Conservation (phyloP, 2,329 filamentous ascomycete species). For the Bisporella sp. region DNA sequence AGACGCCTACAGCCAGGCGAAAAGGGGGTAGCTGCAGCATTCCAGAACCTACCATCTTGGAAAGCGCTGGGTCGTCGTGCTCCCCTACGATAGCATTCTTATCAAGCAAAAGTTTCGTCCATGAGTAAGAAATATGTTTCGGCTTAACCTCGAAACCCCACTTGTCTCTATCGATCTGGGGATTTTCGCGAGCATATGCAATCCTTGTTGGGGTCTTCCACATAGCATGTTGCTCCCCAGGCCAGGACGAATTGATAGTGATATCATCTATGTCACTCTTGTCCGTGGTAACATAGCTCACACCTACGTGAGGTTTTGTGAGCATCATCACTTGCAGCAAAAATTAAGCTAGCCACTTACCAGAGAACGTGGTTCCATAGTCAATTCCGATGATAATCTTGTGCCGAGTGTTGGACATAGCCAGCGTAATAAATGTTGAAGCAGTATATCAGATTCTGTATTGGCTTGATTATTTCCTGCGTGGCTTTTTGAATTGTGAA, state of each 20-base stretch:
- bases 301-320: constrained; percentile 2
- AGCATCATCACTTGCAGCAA: background rate
- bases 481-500: too few species aligned
- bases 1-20: constrained; percentile 12
- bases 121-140: constrained; percentile 17
- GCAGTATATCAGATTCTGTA: too few species aligned
- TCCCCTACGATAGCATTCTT: constrained; percentile 9
- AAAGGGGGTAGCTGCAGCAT: constrained; percentile 13
- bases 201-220: constrained; percentile 18
- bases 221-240: constrained; percentile 7
- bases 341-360: constrained; percentile 2
- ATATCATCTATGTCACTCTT: constrained; percentile 14
- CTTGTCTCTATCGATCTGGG: constrained; percentile 5
- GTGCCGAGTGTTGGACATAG: constrained; percentile 1
- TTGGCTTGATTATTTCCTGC: too few species aligned
- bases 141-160: constrained; percentile 20
- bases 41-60: background rate
- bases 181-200: constrained; percentile 15
- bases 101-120: constrained; percentile 22
- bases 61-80: constrained; percentile 14
- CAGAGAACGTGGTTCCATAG: constrained; percentile 21
- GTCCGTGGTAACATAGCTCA: constrained; percentile 12
- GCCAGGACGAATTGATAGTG: constrained; percentile 12
- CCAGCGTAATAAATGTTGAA: too few species aligned
- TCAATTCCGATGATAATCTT: constrained; percentile 22